Evolutionary conservation across 164 flowering plant species (phyloP), one percentile per base, ranked within the genome.

Genomic region (Macadamia integrifolia): DNA sequence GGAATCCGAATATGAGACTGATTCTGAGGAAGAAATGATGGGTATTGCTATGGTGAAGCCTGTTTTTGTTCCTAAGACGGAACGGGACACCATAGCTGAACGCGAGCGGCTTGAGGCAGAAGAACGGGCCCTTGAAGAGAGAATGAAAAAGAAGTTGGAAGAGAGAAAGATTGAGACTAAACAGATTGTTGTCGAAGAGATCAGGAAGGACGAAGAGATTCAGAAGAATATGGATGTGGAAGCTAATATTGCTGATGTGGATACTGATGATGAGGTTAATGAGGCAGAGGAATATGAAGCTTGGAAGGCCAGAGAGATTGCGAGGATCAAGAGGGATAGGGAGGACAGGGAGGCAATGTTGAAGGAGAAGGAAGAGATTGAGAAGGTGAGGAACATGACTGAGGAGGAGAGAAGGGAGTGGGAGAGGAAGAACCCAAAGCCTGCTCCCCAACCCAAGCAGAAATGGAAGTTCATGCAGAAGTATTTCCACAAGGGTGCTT

Each of bases 381-480:
- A 90, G 77, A 93, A 62, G 83, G 88, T 93, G 46, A 84, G 97
- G 68, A 88, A 85, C 68, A 93, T 93, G 97, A 89, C 95, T 0
- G 93, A 89, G 84, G 95, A 89, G 67, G 98, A 93, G 76, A 72
- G 95, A 71, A 87, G 89, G 56, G 93, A 89, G 69, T 93, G 95
- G 95, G 97, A 93, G 81, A 84, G 93, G 82, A 91, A 79, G 86
- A 90, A 90, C 74, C 95, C 93, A 0, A 93, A 86, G 67, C 78
- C 88, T 17, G 76, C 80, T 46, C n/a, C 82, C 3, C 66, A 65
- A 29, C 55, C 79, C 10, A 90, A 91, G 83, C 87, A 85, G 77
- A 93, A 93, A 72, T 89, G 97, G 98, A 86, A 81, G 81, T 93
- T 93, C 71, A 93, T 93, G 98, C 97, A 93, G 86, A 93, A 90